A percentile compares a stretch with the other conserved stretches of the same genome.
phyloP scores from a whole-genome alignment of 805 yeast species.

The Yamadazyma philogaea region DNA sequence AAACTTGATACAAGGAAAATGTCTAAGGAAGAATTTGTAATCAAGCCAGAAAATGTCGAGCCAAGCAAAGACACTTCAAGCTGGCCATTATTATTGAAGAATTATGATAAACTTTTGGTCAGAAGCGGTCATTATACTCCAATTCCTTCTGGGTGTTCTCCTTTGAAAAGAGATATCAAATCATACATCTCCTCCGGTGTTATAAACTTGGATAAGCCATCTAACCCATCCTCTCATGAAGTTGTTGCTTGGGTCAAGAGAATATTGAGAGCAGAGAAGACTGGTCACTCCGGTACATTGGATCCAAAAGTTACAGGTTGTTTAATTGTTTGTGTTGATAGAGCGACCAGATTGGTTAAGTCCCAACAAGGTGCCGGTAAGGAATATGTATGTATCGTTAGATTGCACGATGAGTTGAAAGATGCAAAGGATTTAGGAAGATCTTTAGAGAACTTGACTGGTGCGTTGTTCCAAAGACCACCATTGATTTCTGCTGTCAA shows the following conservation, averaged over 20 bases:
- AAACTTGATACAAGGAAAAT: slow-evolving; percentile 1
- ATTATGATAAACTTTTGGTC: slow-evolving; percentile 89
- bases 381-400: slow-evolving; percentile 96
- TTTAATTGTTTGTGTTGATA: slow-evolving; percentile 94
- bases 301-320: slow-evolving; percentile 99
- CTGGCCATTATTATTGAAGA: slow-evolving; percentile 93
- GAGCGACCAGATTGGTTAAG: slow-evolving; percentile 96
- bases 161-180: slow-evolving; percentile 89
- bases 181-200: slow-evolving; percentile 92
- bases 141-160: slow-evolving; percentile 92
- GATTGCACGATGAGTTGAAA: slow-evolving; percentile 89
- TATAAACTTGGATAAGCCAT: slow-evolving; percentile 95
- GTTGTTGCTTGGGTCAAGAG: slow-evolving; percentile 99
- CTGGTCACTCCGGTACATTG: slow-evolving; percentile 98
- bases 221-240: slow-evolving; percentile 98
- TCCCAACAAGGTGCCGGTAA: slow-evolving; percentile 99
- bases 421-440: slow-evolving; percentile 88
- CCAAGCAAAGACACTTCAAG: slow-evolving; percentile 84
- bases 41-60: slow-evolving; percentile 81
- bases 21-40: slow-evolving; percentile 56
- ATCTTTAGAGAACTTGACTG: slow-evolving; percentile 89
- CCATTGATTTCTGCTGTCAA: slow-evolving; percentile 98
- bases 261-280: slow-evolving; percentile 91
- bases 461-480: slow-evolving; percentile 99
- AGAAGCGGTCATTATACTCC: slow-evolving; percentile 98